Base-by-base conservation (phyloP, 371 early-diverging fungal species). In the Mortierella sp. region DNA sequence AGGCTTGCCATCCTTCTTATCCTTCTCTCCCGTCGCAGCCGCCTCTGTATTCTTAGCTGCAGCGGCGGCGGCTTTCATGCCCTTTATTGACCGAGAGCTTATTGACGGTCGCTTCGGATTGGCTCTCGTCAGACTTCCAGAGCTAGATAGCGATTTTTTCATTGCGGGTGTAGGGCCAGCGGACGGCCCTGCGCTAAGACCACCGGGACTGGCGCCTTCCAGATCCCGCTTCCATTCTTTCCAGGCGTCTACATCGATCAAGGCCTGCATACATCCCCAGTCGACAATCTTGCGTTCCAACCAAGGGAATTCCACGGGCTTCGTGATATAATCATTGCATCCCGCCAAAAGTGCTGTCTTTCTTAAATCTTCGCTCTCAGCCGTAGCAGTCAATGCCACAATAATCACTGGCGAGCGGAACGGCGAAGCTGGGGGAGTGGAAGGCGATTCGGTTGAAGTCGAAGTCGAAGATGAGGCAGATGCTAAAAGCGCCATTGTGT, bases 241-340 rank as follows among this genome's bases (percentile, higher is more conserved):
- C 93, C 94, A 95, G 17, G 93, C 92, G 57, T 93, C 93, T 72
- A 94, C 91, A 83, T 96, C 95, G 64, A 96, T 95, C 55, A 96
- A 79, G 0, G 95, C 95, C 76, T 96, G 96, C 93, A 96, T 96
- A 63, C 93, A 92, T 7, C 95, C 96, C 96, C 96, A 96, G 76
- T 96, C 96, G 59, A 92, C 88, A 61, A 95, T 94, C 85, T 95
- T 95, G 69, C 91, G 88, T 71, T 92, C 93, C 9, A 96, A 79
- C 96, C 96, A 96, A 35, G 89, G 87, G 22, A 94, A 80, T 66
- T 91, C 92, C 17, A 95, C 92, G 0, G 96, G 96, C 70, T 96
- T 95, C 19, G 93, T 94, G 68, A 96, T 73, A 72, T 94, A 95
- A 82, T 96, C 96, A 76, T 96, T 95, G 67, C 96, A 96, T 0